Conservation (phyloP, 768 basidiomycete species). For the Tricholomella constricta region DNA sequence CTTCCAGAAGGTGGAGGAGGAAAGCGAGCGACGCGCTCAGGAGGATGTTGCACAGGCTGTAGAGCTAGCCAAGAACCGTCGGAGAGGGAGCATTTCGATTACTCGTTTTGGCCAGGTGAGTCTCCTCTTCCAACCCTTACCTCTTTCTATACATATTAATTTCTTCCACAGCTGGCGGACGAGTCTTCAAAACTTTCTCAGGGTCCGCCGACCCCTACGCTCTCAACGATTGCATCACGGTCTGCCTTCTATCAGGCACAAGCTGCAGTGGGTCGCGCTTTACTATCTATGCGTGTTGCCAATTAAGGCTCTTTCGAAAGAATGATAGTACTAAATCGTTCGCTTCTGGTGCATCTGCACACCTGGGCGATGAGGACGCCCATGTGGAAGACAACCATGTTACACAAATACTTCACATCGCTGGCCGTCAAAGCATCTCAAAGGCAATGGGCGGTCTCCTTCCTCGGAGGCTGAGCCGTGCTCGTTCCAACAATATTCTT, state of each 20-base stretch:
- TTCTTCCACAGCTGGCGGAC: constrained; percentile 20
- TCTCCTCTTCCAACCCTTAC: constrained; percentile 5
- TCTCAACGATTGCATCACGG: constrained; percentile 42
- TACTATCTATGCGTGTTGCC: neutral
- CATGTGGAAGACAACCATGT: constrained; percentile 48
- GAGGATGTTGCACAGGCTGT: constrained; percentile 10
- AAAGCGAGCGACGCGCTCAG: constrained; percentile 17
- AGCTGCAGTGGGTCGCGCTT: constrained; percentile 36
- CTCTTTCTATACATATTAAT: constrained; percentile 17
- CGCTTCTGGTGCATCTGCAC: constrained; percentile 39
- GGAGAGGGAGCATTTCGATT: constrained; percentile 57
- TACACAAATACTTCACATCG: constrained; percentile 50
- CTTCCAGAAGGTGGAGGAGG: constrained; percentile 20
- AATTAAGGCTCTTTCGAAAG: constrained; percentile 28
- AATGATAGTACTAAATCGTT: constrained; percentile 48
- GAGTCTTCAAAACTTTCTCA: constrained; percentile 23
- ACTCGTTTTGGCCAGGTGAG: constrained; percentile 63
- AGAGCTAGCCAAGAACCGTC: constrained; percentile 33
- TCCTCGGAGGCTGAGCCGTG: constrained; percentile 47
- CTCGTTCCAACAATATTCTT: constrained; percentile 40
- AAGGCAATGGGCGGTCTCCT: constrained; percentile 43
- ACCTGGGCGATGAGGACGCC: constrained; percentile 32
- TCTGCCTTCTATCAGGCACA: constrained; percentile 50
- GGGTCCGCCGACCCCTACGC: constrained; percentile 33
- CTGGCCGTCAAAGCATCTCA: constrained; percentile 42